Evolutionary conservation across 192 early-diverging fungal species (phyloP), one percentile per base, ranked within the genome.

Genomic region (Coemansia sp.): DNA sequence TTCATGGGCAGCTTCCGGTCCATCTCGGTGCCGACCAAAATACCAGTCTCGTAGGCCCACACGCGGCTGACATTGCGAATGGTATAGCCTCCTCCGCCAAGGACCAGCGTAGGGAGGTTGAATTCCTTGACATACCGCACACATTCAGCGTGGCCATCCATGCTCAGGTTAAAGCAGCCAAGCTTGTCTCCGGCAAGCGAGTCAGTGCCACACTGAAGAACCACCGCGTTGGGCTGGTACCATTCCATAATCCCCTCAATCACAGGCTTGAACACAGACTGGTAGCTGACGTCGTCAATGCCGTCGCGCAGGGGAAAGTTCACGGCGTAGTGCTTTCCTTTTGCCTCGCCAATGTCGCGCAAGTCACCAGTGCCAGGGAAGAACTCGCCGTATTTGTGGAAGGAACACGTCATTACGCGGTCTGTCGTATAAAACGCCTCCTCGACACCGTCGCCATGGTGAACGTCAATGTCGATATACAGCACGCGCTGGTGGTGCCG

Each of bases 361-460:
- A 99, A 75, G 70, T 95, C 93, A 26, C 97, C 97, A 4, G 96
- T 99, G 17, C 97, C 97, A 17, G 97, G 97, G 67, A 99, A 99
- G 65, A 88, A 99, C 59, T 99, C 93, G 31, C 97, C 97, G 75
- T 94, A 97, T 77, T 98, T 97, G 69, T 99, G 97, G 79, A 99
- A 98, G 17, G 91, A 94, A 45, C 92, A 91, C 5, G 97, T 98
- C 97, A 99, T 99, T 7, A 99, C 97, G 27, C 97, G 89, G 65
- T 99, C 97, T 7, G 96, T 97, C n/a, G 91, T 91, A 69, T 98
- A 99, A 67, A 99, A 99, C 14, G 97, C 97, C 70, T 97, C 95
- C 69, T 98, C 94, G 17, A 99, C 97, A 41, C 97, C 97, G 71
- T 99, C 97, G 48, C 97, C 97, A 67, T 99, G 97, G 76, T 99